Conservation (phyloP, 75 land plant species). For the Pinus taeda region DNA sequence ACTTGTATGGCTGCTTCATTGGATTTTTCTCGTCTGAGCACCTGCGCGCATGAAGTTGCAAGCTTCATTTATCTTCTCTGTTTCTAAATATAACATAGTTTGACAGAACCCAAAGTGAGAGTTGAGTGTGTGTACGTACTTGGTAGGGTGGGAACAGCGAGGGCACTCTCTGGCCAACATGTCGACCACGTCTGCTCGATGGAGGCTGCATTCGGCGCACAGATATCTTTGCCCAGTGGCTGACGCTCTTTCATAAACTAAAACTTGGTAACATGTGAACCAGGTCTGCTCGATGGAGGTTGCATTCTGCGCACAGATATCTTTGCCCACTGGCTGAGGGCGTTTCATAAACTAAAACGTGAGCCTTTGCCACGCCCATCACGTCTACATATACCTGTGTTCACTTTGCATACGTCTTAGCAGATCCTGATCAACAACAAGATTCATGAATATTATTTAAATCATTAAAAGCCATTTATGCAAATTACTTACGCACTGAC, state of each 20-base stretch:
- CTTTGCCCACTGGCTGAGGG: too few relatives aligned
- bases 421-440: constrained; percentile 37
- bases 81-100: background rate
- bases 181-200: constrained; percentile 20
- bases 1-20: constrained; percentile 22
- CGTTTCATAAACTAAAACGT: too few relatives aligned
- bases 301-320: too few relatives aligned
- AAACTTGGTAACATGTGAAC: too few relatives aligned
- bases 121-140: background rate
- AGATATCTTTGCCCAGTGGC: constrained; percentile 53
- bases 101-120: background rate
- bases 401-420: constrained; percentile 18
- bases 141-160: constrained; percentile 20
- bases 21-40: constrained; percentile 49
- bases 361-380: constrained; percentile 62
- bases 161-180: constrained; percentile 20
- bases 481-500: constrained; percentile 41
- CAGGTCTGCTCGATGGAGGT: too few relatives aligned
- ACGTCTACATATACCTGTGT: constrained; percentile 34
- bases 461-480: constrained; percentile 19
- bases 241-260: constrained; percentile 50
- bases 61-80: background rate
- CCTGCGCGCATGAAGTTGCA: constrained; percentile 8
- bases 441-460: constrained; percentile 11
- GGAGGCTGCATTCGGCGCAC: constrained; percentile 26